Conservation (phyloP, 176 grass and related monocot genomes). For the Oryza meyeriana region DNA sequence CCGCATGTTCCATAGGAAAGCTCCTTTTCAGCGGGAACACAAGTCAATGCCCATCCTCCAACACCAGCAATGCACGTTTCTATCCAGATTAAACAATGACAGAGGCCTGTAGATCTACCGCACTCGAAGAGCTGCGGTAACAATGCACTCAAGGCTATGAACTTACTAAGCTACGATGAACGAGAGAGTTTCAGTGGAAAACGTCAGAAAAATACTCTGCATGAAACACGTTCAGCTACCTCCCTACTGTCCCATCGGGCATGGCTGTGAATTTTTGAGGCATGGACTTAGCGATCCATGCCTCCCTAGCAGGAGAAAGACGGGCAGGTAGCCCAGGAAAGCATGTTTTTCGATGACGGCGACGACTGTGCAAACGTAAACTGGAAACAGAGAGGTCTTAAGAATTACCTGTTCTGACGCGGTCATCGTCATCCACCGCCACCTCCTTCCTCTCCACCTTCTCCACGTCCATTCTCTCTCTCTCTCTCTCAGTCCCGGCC, state of each 20-base stretch:
- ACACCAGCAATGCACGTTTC: not conserved
- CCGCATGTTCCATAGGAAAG: not conserved
- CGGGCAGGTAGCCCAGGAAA: not conserved
- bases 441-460: slow-evolving; percentile 52
- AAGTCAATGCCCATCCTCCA: not conserved
- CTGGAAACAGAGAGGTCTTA: not conserved
- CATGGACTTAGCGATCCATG: not conserved
- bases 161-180: not conserved
- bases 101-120: not conserved
- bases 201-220: not conserved
- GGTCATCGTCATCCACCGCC: slow-evolving; percentile 63
- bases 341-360: not conserved
- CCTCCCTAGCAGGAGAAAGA: not conserved
- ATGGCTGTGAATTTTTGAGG: not conserved
- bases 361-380: not conserved
- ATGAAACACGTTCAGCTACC: not conserved
- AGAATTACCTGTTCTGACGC: slow-evolving; percentile 67
- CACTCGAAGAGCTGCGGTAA: not conserved
- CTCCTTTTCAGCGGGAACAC: not conserved
- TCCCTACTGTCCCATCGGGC: not conserved
- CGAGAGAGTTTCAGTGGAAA: not conserved
- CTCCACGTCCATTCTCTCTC: slow-evolving; percentile 43
- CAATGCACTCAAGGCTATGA: not conserved
- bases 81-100: not conserved
- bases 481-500: not conserved